phyloP scores from a whole-genome alignment of 768 basidiomycete genomes.

The Tulasnella sp. region DNA sequence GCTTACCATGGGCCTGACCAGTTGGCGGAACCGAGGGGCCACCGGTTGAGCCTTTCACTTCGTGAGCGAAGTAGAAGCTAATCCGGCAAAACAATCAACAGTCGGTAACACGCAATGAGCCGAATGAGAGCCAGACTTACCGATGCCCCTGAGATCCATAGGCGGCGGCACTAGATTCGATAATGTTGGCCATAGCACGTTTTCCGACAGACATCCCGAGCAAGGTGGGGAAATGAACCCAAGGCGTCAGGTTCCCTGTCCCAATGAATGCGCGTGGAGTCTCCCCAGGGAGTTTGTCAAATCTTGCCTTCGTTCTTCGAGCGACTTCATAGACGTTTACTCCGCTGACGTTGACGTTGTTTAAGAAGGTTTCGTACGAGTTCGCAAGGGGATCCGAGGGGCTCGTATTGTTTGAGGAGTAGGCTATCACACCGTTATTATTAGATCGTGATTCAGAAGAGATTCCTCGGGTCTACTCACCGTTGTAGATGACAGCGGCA shows the following conservation, averaged over 20 bases:
- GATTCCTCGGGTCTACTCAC: not conserved
- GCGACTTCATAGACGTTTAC: slow-evolving; percentile 12
- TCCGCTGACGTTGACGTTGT: not conserved
- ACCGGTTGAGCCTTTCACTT: slow-evolving; percentile 5
- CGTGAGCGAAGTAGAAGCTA: slow-evolving; percentile 20
- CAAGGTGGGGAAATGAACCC: not conserved
- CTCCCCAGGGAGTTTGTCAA: slow-evolving; percentile 9
- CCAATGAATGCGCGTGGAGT: slow-evolving; percentile 9
- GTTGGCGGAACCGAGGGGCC: not conserved
- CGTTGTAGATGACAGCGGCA: not conserved
- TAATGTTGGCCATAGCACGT: not conserved
- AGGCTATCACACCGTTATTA: not conserved
- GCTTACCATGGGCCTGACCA: not conserved
- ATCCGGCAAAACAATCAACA: too few species aligned
- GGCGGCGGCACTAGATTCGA: slow-evolving; percentile 5
- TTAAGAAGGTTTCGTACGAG: not conserved
- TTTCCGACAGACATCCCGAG: slow-evolving; percentile 6
- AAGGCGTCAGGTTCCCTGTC: slow-evolving; percentile 11
- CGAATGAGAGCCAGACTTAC: not conserved
- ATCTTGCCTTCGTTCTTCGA: not conserved
- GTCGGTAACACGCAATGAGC: too few species aligned
- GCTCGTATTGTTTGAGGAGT: not conserved
- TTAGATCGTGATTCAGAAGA: too few species aligned
- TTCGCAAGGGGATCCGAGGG: not conserved
- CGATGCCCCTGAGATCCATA: slow-evolving; percentile 20